Conservation (phyloP, 2,329 filamentous ascomycete genomes). For the Ustulina deusta region DNA sequence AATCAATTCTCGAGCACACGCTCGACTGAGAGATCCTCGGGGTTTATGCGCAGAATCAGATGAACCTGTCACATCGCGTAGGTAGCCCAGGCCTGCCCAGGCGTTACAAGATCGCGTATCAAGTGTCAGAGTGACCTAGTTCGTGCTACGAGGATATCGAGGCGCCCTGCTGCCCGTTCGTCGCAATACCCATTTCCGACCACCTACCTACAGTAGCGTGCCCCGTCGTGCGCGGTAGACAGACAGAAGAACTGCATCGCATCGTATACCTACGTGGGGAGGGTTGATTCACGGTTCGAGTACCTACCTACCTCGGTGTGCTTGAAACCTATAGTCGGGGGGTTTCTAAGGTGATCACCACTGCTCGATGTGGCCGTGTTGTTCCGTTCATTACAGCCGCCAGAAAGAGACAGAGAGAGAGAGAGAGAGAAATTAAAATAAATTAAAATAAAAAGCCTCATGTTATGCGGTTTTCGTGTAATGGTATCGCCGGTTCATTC, state of each 20-base stretch:
- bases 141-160: conserved; percentile 18
- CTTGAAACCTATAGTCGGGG: conserved; percentile 14
- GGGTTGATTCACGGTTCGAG: conserved; percentile 20
- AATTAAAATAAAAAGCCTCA: too few species aligned
- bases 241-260: conserved; percentile 7
- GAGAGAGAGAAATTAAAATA: too few species aligned
- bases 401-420: not conserved
- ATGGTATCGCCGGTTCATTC: not conserved
- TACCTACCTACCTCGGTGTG: not conserved
- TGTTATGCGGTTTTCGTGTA: not conserved
- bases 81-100: conserved; percentile 21
- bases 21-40: conserved; percentile 11
- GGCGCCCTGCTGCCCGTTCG: not conserved
- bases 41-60: conserved; percentile 18
- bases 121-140: conserved; percentile 30
- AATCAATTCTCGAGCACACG: not conserved
- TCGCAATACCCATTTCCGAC: conserved; percentile 12
- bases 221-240: conserved; percentile 1
- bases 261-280: conserved; percentile 24
- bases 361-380: conserved; percentile 15
- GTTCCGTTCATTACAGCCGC: conserved; percentile 1
- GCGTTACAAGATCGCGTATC: conserved; percentile 35
- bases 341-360: not conserved
- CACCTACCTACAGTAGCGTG: not conserved
- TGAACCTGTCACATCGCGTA: conserved; percentile 28